Evolutionary conservation across 768 basidiomycete species (phyloP), one percentile per base, ranked within the genome.

Genomic region (Suillus fuscotomentosus): DNA sequence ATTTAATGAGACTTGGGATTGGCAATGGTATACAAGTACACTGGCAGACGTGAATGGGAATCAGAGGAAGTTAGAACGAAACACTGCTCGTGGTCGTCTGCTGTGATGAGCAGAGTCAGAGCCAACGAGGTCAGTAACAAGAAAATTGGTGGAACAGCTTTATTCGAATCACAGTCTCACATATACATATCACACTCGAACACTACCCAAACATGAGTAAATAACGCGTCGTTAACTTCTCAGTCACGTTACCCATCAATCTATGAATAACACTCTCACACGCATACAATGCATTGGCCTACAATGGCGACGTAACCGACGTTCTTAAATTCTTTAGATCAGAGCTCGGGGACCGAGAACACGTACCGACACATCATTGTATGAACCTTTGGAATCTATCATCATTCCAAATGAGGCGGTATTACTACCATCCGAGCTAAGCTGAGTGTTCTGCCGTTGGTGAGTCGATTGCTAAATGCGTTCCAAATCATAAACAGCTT

Each of bases 11-110:
- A 15, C 34, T 39, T 63, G 20, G 20, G 41, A 65, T n/a, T 34
- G 43, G 48, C 31, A 13, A 10, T 38, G 57, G 57, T 59, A 59
- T 70, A 75, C 65, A 69, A 76, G 73, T 76, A 75, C 75, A 75
- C 48, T 47, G 17, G 8, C 10, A 48, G 34, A 51, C 15, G 39
- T 38, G 45, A 62, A n/a, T 17, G 39, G 41, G 43, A 45, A 50
- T 38, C 48, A 48, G 54, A 64, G 47, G 56, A n/a, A 34, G 20
- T 38, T 39, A 50, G 47, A 45, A 59, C 56, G 45, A 22, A 31
- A 66, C 31, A 13, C 39, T 54, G 55, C 53, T 62, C 41, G 42
- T 68, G 42, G 54, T 47, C 60, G 61, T 61, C 45, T 38, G 61
- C 63, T 65, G 53, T 47, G 24, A 63, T 50, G 51, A 60, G 56